Evolutionary conservation across 2,329 filamentous ascomycete genomes (phyloP).

Genomic region (Fusarium circinatum): DNA sequence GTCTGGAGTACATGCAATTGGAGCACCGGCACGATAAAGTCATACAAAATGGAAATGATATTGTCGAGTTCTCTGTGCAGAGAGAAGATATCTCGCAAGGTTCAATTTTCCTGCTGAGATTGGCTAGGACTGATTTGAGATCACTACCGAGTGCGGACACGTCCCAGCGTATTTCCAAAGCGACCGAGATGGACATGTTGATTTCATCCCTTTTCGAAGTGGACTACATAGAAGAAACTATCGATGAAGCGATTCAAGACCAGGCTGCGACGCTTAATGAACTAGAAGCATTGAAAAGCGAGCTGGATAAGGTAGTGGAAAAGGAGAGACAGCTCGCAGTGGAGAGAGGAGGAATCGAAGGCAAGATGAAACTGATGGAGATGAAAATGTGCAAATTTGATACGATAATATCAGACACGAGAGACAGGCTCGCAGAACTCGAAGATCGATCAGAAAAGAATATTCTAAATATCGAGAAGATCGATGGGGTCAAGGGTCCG

Average conservation of each 20-base stretch:
- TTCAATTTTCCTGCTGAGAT: not conserved
- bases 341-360: not conserved
- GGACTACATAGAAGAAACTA: rapidly evolving
- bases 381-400: rapidly evolving
- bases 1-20: not conserved
- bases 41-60: not conserved
- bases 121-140: not conserved
- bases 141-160: rapidly evolving
- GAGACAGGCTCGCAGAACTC: rapidly evolving
- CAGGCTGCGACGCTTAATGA: not conserved
- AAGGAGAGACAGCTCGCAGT: not conserved
- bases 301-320: not conserved
- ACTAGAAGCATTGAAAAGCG: rapidly evolving
- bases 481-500: not conserved
- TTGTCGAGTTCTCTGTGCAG: not conserved
- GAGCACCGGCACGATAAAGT: not conserved
- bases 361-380: rapidly evolving
- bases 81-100: not conserved
- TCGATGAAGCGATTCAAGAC: rapidly evolving
- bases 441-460: not conserved
- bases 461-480: not conserved
- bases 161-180: not conserved
- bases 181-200: rapidly evolving
- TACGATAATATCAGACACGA: rapidly evolving
- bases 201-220: not conserved